Evolutionary conservation across 345 rosid genomes (phyloP).

Genomic region (Boechera divaricarpa): DNA sequence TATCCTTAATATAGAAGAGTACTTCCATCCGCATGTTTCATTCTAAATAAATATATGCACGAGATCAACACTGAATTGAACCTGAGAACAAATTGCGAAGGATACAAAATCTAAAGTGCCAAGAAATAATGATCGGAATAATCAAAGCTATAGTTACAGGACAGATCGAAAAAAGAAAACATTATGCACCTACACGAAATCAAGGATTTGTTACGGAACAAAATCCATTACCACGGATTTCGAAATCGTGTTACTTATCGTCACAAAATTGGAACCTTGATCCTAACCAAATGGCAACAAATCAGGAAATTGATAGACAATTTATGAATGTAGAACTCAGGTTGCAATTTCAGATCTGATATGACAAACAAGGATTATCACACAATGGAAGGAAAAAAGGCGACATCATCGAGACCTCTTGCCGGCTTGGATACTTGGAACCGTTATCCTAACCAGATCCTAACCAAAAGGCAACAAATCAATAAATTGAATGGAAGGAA

Average conservation of each 20-base stretch:
- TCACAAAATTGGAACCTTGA: not conserved
- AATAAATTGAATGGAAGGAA: not conserved
- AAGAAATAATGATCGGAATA: constrained; percentile 8
- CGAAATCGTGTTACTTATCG: not conserved
- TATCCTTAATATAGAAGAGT: not conserved
- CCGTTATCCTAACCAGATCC: not conserved
- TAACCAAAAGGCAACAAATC: not conserved
- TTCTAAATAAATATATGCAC: not conserved
- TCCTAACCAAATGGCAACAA: not conserved
- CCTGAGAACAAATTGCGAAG: constrained; percentile 4
- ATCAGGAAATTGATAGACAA: not conserved
- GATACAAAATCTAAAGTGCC: constrained; percentile 1
- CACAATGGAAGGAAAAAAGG: not conserved
- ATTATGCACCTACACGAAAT: not conserved
- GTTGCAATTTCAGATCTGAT: constrained; percentile 12
- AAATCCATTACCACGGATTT: constrained; percentile 18
- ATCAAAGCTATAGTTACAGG: constrained; percentile 3
- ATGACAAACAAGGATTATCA: not conserved
- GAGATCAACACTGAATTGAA: constrained; percentile 21
- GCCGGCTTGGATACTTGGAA: not conserved
- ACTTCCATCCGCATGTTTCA: not conserved
- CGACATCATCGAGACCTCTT: not conserved
- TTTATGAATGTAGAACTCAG: not conserved
- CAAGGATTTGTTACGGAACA: not conserved
- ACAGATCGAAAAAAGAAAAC: not conserved